Evolutionary conservation across 306 rosid genomes (phyloP).

Genomic region (Vigna reflexopilosa): DNA sequence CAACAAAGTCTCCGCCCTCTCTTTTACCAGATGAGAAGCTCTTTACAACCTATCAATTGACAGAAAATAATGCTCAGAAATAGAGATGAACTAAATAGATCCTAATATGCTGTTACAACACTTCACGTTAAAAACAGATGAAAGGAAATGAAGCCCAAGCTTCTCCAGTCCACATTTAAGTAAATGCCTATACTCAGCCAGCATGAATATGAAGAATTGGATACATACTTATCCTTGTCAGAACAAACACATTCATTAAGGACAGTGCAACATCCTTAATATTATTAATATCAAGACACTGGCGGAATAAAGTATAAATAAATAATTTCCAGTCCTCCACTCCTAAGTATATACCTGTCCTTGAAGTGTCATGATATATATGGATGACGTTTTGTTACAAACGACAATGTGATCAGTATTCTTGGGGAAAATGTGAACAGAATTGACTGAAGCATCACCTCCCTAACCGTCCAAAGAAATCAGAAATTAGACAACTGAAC

Average conservation of each 20-base stretch:
- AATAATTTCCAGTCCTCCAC: conserved; percentile 30
- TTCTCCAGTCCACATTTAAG: background rate
- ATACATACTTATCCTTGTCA: conserved; percentile 23
- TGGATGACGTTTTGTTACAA: conserved; percentile 93
- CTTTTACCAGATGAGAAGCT: conserved; percentile 99
- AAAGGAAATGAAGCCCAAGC: background rate
- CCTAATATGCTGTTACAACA: background rate
- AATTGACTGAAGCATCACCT: conserved; percentile 97
- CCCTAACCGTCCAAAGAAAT: conserved; percentile 66
- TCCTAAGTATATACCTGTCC: conserved; percentile 77
- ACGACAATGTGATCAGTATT: conserved; percentile 85
- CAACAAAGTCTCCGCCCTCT: conserved; percentile 97
- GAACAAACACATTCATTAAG: background rate
- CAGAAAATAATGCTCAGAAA: conserved; percentile 28
- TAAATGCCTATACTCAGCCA: conserved; percentile 18
- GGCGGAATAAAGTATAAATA: background rate
- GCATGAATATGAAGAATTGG: conserved; percentile 17
- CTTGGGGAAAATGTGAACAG: conserved; percentile 94
- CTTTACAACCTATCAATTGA: conserved; percentile 80
- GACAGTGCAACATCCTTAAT: conserved; percentile 16
- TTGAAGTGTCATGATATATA: conserved; percentile 97
- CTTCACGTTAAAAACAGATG: background rate
- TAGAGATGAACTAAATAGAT: conserved; percentile 4
- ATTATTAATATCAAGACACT: background rate
- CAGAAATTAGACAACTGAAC: conserved; percentile 42